These are phyloP conservation scores for Trichoderma atrobrunneum DNA, from an alignment of 2,329 filamentous ascomycete genomes.

Conservation along the genomic window DNA sequence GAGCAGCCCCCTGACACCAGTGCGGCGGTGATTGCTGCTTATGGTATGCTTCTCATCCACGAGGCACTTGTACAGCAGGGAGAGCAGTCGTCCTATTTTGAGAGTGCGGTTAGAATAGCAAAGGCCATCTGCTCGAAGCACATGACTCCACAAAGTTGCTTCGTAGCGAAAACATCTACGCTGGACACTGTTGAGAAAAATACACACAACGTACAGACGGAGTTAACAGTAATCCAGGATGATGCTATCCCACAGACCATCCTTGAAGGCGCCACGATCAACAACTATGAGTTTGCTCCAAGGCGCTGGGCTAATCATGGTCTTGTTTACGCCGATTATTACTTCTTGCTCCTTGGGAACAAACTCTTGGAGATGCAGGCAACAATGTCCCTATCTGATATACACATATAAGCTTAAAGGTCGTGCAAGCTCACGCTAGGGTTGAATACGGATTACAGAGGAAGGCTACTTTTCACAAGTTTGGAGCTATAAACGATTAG, in stretches of 20 bases:
- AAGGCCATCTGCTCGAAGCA: background rate
- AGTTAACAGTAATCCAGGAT: background rate
- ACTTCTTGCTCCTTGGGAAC: background rate
- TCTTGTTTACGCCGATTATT: background rate
- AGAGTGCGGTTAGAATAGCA: background rate
- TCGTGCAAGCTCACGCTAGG: background rate
- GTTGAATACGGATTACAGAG: background rate
- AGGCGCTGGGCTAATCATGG: background rate
- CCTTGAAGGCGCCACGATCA: background rate
- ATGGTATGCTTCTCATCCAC: background rate
- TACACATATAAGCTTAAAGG: background rate
- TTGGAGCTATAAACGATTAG: background rate
- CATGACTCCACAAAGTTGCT: background rate
- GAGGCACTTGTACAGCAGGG: background rate
- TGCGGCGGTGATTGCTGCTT: background rate
- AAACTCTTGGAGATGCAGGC: background rate
- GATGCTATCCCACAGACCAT: background rate
- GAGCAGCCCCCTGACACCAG: background rate
- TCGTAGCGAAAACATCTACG: background rate
- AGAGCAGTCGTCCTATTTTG: background rate
- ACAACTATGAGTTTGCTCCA: background rate
- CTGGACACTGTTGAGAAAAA: background rate
- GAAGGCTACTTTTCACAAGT: background rate
- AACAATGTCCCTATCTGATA: background rate
- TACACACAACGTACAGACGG: background rate